Evolutionary conservation across 805 yeast genomes (phyloP).

Genomic region (Blastobotrys americana): DNA sequence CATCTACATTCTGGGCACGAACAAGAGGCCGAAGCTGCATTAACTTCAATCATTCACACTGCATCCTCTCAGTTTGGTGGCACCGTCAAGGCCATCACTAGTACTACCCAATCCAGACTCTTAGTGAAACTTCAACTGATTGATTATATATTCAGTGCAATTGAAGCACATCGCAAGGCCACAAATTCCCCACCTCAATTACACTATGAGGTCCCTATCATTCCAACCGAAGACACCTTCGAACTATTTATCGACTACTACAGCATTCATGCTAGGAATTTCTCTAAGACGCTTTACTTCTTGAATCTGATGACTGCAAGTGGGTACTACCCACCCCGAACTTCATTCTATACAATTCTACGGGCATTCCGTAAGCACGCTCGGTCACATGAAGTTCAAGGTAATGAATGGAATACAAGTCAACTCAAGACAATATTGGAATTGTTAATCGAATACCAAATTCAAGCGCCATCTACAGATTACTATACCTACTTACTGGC

Average conservation of each 20-base stretch:
- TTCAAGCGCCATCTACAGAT: background rate
- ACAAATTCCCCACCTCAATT: background rate
- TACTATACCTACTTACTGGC: background rate
- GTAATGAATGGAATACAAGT: background rate
- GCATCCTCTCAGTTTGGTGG: slow-evolving; percentile 6
- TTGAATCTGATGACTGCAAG: slow-evolving; percentile 18
- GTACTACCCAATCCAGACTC: slow-evolving; percentile 7
- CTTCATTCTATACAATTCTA: slow-evolving; percentile 11
- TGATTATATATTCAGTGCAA: slow-evolving; percentile 10
- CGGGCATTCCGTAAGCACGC: slow-evolving; percentile 7
- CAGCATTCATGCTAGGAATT: slow-evolving; percentile 16
- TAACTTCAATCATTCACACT: slow-evolving; percentile 9
- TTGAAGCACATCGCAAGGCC: background rate
- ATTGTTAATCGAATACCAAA: slow-evolving; percentile 7
- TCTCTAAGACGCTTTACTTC: slow-evolving; percentile 12
- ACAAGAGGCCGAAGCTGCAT: slow-evolving; percentile 22
- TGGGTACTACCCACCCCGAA: slow-evolving; percentile 11
- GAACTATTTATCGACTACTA: slow-evolving; percentile 20
- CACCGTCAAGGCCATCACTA: slow-evolving; percentile 3
- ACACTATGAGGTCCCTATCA: slow-evolving; percentile 14
- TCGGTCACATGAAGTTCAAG: background rate
- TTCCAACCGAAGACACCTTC: slow-evolving; percentile 19
- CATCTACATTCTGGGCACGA: slow-evolving; percentile 21
- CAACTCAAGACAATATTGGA: slow-evolving; percentile 3
- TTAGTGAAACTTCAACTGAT: slow-evolving; percentile 15